phyloP scores from a whole-genome alignment of 495 filamentous ascomycete species.

The Elasticomyces elasticus region DNA sequence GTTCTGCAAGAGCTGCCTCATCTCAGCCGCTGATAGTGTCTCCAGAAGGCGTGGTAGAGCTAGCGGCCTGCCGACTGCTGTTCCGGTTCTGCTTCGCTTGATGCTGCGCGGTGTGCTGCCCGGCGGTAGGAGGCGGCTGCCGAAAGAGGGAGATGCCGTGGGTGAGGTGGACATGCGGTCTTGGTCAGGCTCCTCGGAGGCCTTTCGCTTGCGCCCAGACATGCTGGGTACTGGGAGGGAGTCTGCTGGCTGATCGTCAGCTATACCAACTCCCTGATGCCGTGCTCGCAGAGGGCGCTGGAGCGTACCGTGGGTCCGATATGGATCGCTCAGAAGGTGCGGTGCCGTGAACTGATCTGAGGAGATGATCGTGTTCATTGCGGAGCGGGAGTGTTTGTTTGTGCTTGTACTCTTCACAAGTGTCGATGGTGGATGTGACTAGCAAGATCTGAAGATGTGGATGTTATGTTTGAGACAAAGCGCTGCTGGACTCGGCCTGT shows the following conservation, averaged over 20 bases:
- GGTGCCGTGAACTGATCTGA: conserved; percentile 58
- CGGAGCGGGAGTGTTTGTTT: too few species aligned
- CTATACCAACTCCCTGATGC: conserved; percentile 22
- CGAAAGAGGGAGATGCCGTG: conserved; percentile 62
- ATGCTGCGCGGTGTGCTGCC: conserved; percentile 46
- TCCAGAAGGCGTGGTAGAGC: conserved; percentile 76
- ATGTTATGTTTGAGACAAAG: too few species aligned
- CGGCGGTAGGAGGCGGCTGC: conserved; percentile 46
- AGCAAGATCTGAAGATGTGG: background rate
- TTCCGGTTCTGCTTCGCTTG: conserved; percentile 56
- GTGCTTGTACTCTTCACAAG: background rate
- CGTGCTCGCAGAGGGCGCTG: background rate
- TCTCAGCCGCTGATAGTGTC: conserved; percentile 72
- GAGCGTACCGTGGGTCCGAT: conserved; percentile 57
- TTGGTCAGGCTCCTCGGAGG: conserved; percentile 61
- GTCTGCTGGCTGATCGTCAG: conserved; percentile 42
- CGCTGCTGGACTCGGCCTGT: too few species aligned
- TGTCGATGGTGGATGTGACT: background rate
- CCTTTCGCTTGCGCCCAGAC: conserved; percentile 71
- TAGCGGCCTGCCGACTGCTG: conserved; percentile 62
- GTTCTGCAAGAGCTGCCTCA: conserved; percentile 70
- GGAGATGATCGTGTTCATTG: conserved; percentile 55
- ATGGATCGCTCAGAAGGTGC: conserved; percentile 55
- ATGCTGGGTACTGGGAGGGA: conserved; percentile 28
- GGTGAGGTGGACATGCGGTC: conserved; percentile 86